phyloP scores from a whole-genome alignment of 2,329 filamentous ascomycete species.

The Aschersonia sp. region DNA sequence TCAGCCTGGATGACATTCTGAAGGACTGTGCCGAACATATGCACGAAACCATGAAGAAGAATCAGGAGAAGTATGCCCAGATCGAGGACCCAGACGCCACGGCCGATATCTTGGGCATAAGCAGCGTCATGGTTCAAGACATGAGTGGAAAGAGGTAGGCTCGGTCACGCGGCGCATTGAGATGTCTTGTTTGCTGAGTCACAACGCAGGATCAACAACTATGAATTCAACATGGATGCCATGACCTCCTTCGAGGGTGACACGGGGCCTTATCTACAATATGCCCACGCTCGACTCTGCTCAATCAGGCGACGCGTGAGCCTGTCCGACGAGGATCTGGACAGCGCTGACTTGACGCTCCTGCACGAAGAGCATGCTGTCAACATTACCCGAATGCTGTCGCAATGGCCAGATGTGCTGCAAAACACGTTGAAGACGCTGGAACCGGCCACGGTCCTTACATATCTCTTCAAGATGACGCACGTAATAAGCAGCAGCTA shows the following conservation, averaged over 20 bases:
- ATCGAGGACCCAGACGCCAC: constrained; percentile 69
- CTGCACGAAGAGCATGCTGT: constrained; percentile 58
- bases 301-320: constrained; percentile 45
- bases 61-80: constrained; percentile 79
- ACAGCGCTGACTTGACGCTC: constrained; percentile 49
- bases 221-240: constrained; percentile 62
- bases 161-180: background rate
- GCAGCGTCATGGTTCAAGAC: constrained; percentile 93
- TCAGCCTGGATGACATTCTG: constrained; percentile 8
- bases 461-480: constrained; percentile 74
- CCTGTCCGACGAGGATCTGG: constrained; percentile 41
- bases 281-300: constrained; percentile 60
- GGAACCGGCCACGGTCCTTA: constrained; percentile 46
- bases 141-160: constrained; percentile 83
- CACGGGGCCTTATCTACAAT: constrained; percentile 75
- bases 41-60: constrained; percentile 93
- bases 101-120: constrained; percentile 83
- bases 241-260: constrained; percentile 80
- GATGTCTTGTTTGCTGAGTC: background rate
- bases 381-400: constrained; percentile 60
- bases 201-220: constrained; percentile 40
- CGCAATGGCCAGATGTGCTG: constrained; percentile 75
- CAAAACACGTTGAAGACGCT: constrained; percentile 73
- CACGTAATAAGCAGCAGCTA: constrained; percentile 69
- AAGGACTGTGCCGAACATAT: constrained; percentile 77